Evolutionary conservation across 441 rosid species (phyloP), one percentile per base, ranked within the genome.

Genomic region (Syzygium syzygioides): DNA sequence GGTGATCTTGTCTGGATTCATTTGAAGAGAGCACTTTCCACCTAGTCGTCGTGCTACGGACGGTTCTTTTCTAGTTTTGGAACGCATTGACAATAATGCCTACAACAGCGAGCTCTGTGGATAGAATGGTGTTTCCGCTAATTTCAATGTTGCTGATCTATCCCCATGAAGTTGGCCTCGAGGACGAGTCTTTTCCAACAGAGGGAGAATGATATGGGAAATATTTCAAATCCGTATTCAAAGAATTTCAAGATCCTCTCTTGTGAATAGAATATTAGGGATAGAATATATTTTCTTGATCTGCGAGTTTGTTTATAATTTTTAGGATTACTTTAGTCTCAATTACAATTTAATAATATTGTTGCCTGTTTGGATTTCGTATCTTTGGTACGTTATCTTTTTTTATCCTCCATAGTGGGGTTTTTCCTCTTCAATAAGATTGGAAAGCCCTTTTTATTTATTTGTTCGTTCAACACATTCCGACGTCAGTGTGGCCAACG

Each of bases 231-330:
- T 45, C 48, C 48, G 48, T 45, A 45, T 45, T 45, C 48, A 45
- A 23, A 57, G 14, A 57, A 57, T 4, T 57, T 57, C n/a, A 1
- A 57, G n/a, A 57, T 25, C 11, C n/a, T 57, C 11, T 23, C n/a
- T 57, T 4, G 13, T 25, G n/a, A 57, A 25, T 57, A 57, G 62
- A 57, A 25, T 57, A 57, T 9, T 25, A 59, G n/a, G 62, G 14
- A 57, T 25, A 23, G 26, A 57, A 9, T 4, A 25, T 57, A 57
- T 25, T 1, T 57, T 59, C 64, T 59, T 4, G 1, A 26, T 26
- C 15, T 5, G 0, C 1, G 2, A 59, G 3, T 1, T 28, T 26
- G 4, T 59, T 59, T 4, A 59, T 1, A 59, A 14, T 32, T 9
- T 66, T 66, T 66, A 66, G 2, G 7, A 66, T 68, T 68, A 0